Conservation (phyloP, 805 yeast species). For the Candida methanosorbosa region DNA sequence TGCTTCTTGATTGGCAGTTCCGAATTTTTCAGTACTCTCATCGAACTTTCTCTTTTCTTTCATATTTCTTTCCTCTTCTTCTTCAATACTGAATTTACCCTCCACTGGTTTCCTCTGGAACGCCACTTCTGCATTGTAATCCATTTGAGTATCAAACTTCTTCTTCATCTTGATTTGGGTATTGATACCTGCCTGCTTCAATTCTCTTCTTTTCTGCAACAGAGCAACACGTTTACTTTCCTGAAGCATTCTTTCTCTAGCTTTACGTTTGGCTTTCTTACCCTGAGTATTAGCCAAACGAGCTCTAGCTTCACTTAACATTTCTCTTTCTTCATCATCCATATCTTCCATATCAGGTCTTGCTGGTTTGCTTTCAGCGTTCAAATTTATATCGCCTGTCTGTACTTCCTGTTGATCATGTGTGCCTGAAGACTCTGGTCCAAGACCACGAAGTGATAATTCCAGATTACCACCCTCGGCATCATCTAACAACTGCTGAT, state of each 20-base stretch:
- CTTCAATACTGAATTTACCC: constrained; percentile 60
- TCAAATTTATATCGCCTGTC: constrained; percentile 33
- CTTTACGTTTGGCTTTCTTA: constrained; percentile 86
- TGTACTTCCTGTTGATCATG: constrained; percentile 31
- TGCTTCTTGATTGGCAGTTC: constrained; percentile 32
- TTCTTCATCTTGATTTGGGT: constrained; percentile 41
- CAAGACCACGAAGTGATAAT: constrained; percentile 23
- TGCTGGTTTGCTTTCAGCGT: constrained; percentile 74
- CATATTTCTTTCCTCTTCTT: constrained; percentile 42
- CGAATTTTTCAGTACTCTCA: constrained; percentile 31
- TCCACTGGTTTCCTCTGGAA: constrained; percentile 61
- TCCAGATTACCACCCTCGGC: constrained; percentile 10
- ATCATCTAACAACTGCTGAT: constrained; percentile 60
- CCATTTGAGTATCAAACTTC: constrained; percentile 53
- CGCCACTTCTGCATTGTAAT: constrained; percentile 77
- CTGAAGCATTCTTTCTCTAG: constrained; percentile 72
- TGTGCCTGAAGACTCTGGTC: constrained; percentile 48
- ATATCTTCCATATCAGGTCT: constrained; percentile 71
- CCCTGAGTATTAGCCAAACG: constrained; percentile 90
- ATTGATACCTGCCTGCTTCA: constrained; percentile 71
- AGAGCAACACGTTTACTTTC: constrained; percentile 71
- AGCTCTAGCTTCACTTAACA: constrained; percentile 92
- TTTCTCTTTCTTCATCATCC: constrained; percentile 84
- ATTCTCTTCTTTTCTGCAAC: constrained; percentile 70
- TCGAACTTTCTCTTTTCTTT: constrained; percentile 33